A percentile compares a stretch with the other conserved stretches of the same genome.
Evolutionary conservation across 805 yeast species (phyloP).

Genomic region (Yamadazyma insecticola): DNA sequence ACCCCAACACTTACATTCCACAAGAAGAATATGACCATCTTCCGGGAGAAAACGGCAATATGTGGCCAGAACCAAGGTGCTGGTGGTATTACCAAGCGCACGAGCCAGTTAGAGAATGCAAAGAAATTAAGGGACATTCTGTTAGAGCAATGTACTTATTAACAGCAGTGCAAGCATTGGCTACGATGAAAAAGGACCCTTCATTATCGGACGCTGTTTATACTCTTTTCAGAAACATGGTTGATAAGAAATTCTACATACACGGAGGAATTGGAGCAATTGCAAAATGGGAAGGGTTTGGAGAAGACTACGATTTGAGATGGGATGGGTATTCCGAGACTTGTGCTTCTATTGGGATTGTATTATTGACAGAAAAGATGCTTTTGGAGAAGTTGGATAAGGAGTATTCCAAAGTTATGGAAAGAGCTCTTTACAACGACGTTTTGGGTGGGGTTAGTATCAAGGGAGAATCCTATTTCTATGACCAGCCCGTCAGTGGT

Average conservation of each 20-base stretch:
- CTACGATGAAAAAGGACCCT: slow-evolving; percentile 11
- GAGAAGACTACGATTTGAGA: slow-evolving; percentile 15
- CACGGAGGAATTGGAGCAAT: slow-evolving; percentile 21
- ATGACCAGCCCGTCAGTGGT: slow-evolving; percentile 17
- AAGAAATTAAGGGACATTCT: slow-evolving; percentile 17
- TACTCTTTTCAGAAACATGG: slow-evolving; percentile 14
- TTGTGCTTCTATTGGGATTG: slow-evolving; percentile 19
- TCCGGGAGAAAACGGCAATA: slow-evolving; percentile 1
- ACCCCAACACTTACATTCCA: slow-evolving; percentile 8
- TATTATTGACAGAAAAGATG: slow-evolving; percentile 14
- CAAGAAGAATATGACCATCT: slow-evolving; percentile 6
- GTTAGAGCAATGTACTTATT: slow-evolving; percentile 17
- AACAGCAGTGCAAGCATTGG: slow-evolving; percentile 17
- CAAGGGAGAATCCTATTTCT: slow-evolving; percentile 16
- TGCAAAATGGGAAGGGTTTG: slow-evolving; percentile 20
- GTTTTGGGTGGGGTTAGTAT: slow-evolving; percentile 19
- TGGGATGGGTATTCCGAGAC: slow-evolving; percentile 20
- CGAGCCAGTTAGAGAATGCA: slow-evolving; percentile 11
- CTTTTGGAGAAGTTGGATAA: slow-evolving; percentile 9
- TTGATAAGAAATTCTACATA: slow-evolving; percentile 16
- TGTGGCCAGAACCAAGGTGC: slow-evolving; percentile 12
- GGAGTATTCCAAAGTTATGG: slow-evolving; percentile 14
- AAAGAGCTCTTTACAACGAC: slow-evolving; percentile 17
- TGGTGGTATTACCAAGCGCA: slow-evolving; percentile 20
- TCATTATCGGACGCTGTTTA: slow-evolving; percentile 10